Base-by-base conservation (phyloP, 2,329 filamentous ascomycete species). In the Fusarium odoratissimum region DNA sequence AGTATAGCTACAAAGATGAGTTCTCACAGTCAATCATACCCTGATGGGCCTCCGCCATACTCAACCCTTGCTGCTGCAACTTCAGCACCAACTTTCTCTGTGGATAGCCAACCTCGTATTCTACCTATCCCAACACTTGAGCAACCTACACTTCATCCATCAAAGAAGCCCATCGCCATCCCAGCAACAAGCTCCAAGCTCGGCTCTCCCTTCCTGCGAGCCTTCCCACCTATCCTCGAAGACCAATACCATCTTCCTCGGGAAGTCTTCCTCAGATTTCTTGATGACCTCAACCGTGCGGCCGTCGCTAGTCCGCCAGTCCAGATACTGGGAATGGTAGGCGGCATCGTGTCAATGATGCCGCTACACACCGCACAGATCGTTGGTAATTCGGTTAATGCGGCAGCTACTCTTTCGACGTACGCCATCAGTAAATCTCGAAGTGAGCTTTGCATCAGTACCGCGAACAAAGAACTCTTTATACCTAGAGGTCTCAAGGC, bases 251-350 rank as follows among this genome's bases (percentile, higher is more conserved):
- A 51, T 30, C 35, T 52, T 2, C 33, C 56, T 3, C 33, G 56
- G 2, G 56, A 59, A 19, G 44, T 31, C 35, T 59, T 59, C 25
- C 42, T 59, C 11, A 59, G 56, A 14, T 59, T 59, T 8, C 56
- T 59, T 5, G 56, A 59, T 38, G 56, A 52, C 5, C 56, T 59
- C 33, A 59, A 52, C 11, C 56, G 56, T 8, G 31, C 44, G 5
- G 9, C 41, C 14, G 33, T 59, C 3, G 42, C 56, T 12, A 59
- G 56, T 12, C 56, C 56, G 0, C 56, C 56, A 19, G 56, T 59
- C 3, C 56, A 59, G 56, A 51, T 59, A 13, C 35, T 59, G 1
- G 56, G 56, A 4, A 2, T 59, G 12, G 56, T 25, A 4, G 56
- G 56, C 8, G 30, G 14, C 1, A 37, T 59, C 2, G 33, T 59